phyloP scores from a whole-genome alignment of 257 asterid genomes.

The Solanum sejunctum region DNA sequence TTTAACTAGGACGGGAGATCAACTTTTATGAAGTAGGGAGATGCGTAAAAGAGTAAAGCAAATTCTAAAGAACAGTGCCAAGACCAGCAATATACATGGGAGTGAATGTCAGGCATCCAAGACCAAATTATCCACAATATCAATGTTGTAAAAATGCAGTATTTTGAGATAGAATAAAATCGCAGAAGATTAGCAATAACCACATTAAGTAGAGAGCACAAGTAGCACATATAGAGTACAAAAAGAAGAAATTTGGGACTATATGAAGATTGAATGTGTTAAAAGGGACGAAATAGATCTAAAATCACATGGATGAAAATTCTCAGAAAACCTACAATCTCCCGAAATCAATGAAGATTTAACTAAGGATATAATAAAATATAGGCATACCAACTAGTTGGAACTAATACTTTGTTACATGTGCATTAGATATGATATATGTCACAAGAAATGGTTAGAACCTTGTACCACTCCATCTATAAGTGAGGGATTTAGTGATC shows the following conservation, averaged over 20 bases:
- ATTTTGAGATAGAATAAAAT: neutral
- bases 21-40: neutral
- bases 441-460: neutral
- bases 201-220: neutral
- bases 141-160: neutral
- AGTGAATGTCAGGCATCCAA: neutral
- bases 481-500: neutral
- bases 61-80: neutral
- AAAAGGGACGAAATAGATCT: neutral
- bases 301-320: neutral
- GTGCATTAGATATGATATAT: neutral
- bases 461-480: neutral
- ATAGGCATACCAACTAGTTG: neutral
- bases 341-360: neutral
- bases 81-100: neutral
- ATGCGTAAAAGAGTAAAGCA: neutral
- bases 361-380: neutral
- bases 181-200: neutral
- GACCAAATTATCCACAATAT: neutral
- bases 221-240: neutral
- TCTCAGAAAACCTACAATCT: neutral
- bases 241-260: neutral
- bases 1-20: neutral
- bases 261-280: neutral
- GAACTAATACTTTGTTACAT: neutral